phyloP scores from a whole-genome alignment of 1,284 basidiomycete genomes.

The Mixia osmundae region DNA sequence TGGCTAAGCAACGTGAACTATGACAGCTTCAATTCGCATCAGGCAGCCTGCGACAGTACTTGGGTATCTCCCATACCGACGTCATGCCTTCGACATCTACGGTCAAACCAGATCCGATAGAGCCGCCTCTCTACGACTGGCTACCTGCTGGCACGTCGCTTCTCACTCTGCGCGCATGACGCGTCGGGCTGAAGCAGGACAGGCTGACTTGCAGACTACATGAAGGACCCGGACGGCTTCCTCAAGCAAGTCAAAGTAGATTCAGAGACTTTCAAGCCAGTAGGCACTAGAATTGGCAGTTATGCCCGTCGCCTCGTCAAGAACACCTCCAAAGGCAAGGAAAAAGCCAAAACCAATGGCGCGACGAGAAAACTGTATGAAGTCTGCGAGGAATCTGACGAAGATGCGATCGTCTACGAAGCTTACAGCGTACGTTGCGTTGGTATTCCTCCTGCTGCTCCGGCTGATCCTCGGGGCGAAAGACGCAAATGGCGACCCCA shows the following conservation, averaged over 20 bases:
- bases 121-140: conserved; percentile 48
- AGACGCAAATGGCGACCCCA: conserved; percentile 42
- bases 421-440: conserved; percentile 48
- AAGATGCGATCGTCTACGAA: conserved; percentile 46
- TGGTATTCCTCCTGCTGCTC: neutral
- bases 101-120: conserved; percentile 62
- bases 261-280: conserved; percentile 45
- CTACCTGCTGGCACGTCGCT: conserved; percentile 40
- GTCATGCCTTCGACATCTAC: conserved; percentile 40
- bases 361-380: conserved; percentile 12
- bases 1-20: too few species aligned
- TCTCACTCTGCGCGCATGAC: neutral
- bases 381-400: conserved; percentile 30
- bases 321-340: conserved; percentile 30
- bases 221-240: conserved; percentile 41
- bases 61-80: conserved; percentile 41
- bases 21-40: conserved; percentile 61
- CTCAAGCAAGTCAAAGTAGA: conserved; percentile 44
- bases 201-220: conserved; percentile 30
- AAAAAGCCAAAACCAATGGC: conserved; percentile 19
- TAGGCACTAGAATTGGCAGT: conserved; percentile 47
- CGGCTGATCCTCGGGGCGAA: neutral
- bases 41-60: conserved; percentile 53
- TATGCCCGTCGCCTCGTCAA: conserved; percentile 27
- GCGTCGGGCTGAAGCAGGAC: neutral